Evolutionary conservation across 495 filamentous ascomycete species (phyloP), one percentile per base, ranked within the genome.

Genomic region (Saxophila tyrrhenica): DNA sequence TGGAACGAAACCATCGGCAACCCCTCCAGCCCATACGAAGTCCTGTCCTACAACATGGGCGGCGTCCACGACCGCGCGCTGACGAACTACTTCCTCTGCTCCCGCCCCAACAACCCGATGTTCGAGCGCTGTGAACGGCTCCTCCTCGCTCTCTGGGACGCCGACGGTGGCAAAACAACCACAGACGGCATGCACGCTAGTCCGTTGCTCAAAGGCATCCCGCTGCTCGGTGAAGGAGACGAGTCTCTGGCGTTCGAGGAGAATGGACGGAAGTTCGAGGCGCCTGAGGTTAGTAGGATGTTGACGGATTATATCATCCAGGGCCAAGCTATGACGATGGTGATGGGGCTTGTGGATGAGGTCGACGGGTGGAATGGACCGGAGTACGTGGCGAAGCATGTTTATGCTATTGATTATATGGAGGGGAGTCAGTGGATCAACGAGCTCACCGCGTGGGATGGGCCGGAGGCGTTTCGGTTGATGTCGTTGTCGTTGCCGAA

Each of bases 241-340:
- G 39, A 56, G 23, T 35, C 29, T 5, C 56, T 68, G 35, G 51
- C 67, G 15, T 61, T 66, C 52, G 53, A 53, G 13, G 59, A 58
- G 53, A 56, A 64, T 43, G 56, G 59, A 16, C 51, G 52, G 51
- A 50, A 42, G 58, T 32, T 32, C 21, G 44, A 49, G 7, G 24
- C 39, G 17, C 39, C 32, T 22, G 55, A 57, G 43, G 35, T 48
- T 8, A 20, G n/a, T 32, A 35, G 17, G 16, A 17, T 57, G 48
- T 62, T 79, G 48, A 73, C 70, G 23, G 76, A 79, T 54, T 79
- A 79, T 51, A 74, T 77, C 56, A 73, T 74, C 45, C 74, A 78
- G 57, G 74, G 70, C 0, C 73, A 76, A 44, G 74, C 68, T 10
- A 69, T 75, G 50, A 70, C 67, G 11, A 57, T 73, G 52, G 75